Evolutionary conservation across 805 yeast species (phyloP), one percentile per base, ranked within the genome.

Genomic region (Starmerella apicola): DNA sequence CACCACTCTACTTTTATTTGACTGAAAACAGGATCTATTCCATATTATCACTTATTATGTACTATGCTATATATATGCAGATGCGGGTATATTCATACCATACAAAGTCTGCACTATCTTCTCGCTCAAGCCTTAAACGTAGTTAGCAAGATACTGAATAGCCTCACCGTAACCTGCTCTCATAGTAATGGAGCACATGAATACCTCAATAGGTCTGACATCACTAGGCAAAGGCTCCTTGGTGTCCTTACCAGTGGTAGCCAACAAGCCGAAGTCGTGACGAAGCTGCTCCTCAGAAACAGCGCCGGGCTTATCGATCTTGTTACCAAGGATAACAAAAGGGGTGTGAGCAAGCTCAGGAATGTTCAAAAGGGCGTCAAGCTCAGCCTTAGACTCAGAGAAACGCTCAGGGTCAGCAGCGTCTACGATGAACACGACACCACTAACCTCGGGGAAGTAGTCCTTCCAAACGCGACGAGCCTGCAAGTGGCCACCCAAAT

Each of bases 391-490:
- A 46, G 95, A 81, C 69, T 91, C 99, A 51, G 81, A 81, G 54
- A 91, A 81, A 64, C 99, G 80, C 60, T 79, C 94, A 28, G 91
- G 78, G 60, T 91, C 98, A 41, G 97, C 97, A 41, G 94, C 93
- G 61, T 91, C 99, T 24, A 91, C 96, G 44, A 91, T 69, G 63
- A 81, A 91, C 24, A 91, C 97, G 51, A 91, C 91, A 41, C 96
- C 98, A 62, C 85, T 82, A 36, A 91, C 99, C 66, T 91, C 99
- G 44, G 99, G 99, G 79, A 91, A 91, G 64, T 91, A 91, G 62
- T 91, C 97, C 61, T 86, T 86, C 99, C 99, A 91, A 59, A 91
- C 76, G 66, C 98, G 84, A 67, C 99, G 86, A 36, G 99, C 97
- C 66, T 88, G 96, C 62, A 75, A 79, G 68, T 91, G 99, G 32